phyloP scores from a whole-genome alignment of 768 basidiomycete genomes.

The Hortiboletus flavorubellus region DNA sequence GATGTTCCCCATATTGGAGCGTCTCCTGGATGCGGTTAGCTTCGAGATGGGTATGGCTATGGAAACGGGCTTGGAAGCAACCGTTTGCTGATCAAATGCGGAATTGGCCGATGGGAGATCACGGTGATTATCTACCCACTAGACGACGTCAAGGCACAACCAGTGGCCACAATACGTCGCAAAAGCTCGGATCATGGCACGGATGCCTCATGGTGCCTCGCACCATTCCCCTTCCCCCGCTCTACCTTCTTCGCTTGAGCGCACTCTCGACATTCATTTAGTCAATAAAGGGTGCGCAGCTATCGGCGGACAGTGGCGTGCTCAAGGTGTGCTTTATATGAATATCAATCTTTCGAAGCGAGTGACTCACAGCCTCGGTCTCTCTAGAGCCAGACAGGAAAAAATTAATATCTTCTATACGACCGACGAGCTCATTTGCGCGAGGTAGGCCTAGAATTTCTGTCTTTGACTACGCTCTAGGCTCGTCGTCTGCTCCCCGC shows the following conservation, averaged over 20 bases:
- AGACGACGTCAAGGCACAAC: background rate
- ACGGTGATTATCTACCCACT: conserved; percentile 23
- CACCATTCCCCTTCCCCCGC: conserved; percentile 6
- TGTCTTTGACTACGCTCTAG: conserved; percentile 6
- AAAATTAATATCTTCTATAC: conserved; percentile 3
- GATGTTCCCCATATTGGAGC: background rate
- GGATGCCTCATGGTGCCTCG: conserved; percentile 4
- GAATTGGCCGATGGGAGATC: conserved; percentile 19
- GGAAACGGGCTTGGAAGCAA: conserved; percentile 5
- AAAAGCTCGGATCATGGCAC: background rate
- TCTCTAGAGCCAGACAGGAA: conserved; percentile 7
- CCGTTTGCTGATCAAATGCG: conserved; percentile 10
- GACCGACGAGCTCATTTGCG: conserved; percentile 16
- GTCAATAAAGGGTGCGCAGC: conserved; percentile 2
- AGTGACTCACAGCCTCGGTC: background rate
- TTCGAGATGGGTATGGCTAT: conserved; percentile 1
- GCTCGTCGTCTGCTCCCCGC: conserved; percentile 8
- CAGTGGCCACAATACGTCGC: background rate
- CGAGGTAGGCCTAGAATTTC: conserved; percentile 8
- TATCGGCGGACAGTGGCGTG: conserved; percentile 11
- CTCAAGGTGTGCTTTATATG: background rate
- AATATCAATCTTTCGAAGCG: conserved; percentile 5
- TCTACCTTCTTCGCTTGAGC: conserved; percentile 7
- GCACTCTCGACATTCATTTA: conserved; percentile 8
- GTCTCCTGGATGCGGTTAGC: background rate